Evolutionary conservation across 2,329 filamentous ascomycete species (phyloP), one percentile per base, ranked within the genome.

Genomic region (Apiospora arundinis): DNA sequence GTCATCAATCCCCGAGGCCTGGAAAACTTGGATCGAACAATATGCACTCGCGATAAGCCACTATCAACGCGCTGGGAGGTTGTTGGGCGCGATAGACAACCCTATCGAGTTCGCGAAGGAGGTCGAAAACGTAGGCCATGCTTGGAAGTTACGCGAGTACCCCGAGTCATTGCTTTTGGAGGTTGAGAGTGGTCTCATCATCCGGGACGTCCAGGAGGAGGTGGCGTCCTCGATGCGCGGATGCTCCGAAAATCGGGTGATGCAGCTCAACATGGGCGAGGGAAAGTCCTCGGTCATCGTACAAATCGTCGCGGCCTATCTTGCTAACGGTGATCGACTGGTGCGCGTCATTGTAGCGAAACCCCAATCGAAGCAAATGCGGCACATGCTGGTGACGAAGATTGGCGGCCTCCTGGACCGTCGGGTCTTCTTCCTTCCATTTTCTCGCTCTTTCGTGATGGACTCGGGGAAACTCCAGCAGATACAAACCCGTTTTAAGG

Each of bases 271-370:
- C 25, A 69, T 86, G 40, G 86, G 92, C 0, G 87, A 92, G 75
- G 92, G 91, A 0, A 93, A 93, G 73, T 90, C 90, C 0, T 92
- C 91, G 0, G 88, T 93, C 1, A 93, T 95, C 67, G 84, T 92
- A 0, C 92, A 91, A 0, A 90, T 92, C 52, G 86, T 92, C 0
- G 87, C 88, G 0, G 80, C 87, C 0, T 79, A 82, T 0, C 77
- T 92, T 0, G 88, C 89, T 0, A 82, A 92, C 67, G 81, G 83
- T 0, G 76, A 78, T 0, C 83, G 78, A 5, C 80, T 93, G 0
- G 86, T 88, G 0, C 82, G 90, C 2, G 85, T 92, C 0, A 78
- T 93, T 1, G 89, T 92, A 0, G 85, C 87, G 0, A 92, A 91
- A 72, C 85, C 91, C 0, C 85, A 92, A 45, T 85, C 88, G 0